Percentiles rank a stretch among this genome's conserved stretches.
phyloP scores from a whole-genome alignment of 495 filamentous ascomycete genomes.

The Penicillium canescens region DNA sequence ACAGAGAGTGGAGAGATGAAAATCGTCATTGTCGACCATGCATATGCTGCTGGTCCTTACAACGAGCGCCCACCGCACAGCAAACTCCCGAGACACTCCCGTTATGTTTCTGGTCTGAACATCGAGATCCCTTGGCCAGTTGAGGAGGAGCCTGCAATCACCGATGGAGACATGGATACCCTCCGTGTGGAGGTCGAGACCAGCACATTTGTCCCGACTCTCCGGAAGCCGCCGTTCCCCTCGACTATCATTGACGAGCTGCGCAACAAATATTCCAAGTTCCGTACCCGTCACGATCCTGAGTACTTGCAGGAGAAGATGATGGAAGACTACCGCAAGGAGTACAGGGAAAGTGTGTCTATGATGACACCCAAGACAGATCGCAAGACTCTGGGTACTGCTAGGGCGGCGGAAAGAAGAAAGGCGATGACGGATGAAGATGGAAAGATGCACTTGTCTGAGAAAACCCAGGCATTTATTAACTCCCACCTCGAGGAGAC shows the following conservation, averaged over 20 bases:
- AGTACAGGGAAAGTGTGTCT: conserved; percentile 53
- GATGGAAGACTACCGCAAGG: conserved; percentile 57
- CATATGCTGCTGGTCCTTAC: conserved; percentile 43
- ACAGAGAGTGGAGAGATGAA: conserved; percentile 57
- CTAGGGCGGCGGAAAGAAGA: conserved; percentile 25
- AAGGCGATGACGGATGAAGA: conserved; percentile 31
- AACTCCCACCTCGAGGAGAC: conserved; percentile 30
- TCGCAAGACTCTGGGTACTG: conserved; percentile 16
- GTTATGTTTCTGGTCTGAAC: conserved; percentile 45
- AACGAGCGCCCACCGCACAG: conserved; percentile 33
- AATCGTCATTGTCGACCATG: conserved; percentile 74
- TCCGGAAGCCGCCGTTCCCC: conserved; percentile 79
- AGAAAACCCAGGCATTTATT: conserved; percentile 37
- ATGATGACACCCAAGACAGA: conserved; percentile 48
- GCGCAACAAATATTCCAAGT: conserved; percentile 78
- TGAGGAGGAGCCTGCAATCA: conserved; percentile 32
- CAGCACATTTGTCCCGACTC: conserved; percentile 70
- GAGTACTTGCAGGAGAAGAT: conserved; percentile 56
- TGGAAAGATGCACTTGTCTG: conserved; percentile 38
- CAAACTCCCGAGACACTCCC: conserved; percentile 38
- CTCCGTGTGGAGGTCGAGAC: conserved; percentile 73
- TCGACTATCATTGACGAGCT: conserved; percentile 79
- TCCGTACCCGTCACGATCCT: conserved; percentile 77
- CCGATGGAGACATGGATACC: conserved; percentile 68
- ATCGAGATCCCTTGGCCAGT: conserved; percentile 75